These are phyloP conservation scores for Trichomonascus vanleenenianus DNA, from an alignment of 805 yeast genomes.

Conservation along the genomic window DNA sequence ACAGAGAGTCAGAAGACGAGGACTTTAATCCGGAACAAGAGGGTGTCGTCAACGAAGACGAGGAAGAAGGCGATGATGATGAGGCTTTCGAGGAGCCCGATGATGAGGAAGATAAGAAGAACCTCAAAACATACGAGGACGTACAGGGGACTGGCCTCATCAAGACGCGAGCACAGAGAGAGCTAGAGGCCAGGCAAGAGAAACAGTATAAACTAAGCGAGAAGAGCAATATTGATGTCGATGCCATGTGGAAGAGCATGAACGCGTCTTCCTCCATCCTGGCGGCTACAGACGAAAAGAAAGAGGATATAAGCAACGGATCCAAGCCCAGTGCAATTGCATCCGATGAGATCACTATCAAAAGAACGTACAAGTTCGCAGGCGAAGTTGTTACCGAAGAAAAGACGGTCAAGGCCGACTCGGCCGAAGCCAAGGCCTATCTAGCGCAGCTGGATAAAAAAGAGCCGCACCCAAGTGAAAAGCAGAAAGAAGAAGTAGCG, in stretches of 20 bases:
- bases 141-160: conserved; percentile 65
- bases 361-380: conserved; percentile 78
- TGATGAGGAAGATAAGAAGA: conserved; percentile 19
- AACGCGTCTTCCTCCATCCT: conserved; percentile 5
- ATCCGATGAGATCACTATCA: conserved; percentile 55
- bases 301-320: background rate
- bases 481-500: background rate
- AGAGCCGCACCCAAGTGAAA: background rate
- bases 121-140: conserved; percentile 36
- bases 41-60: conserved; percentile 13
- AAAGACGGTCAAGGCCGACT: conserved; percentile 63
- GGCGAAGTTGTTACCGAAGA: conserved; percentile 75
- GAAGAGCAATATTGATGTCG: conserved; percentile 36
- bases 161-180: conserved; percentile 60
- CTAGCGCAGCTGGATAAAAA: conserved; percentile 31
- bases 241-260: conserved; percentile 49
- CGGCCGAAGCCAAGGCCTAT: conserved; percentile 85
- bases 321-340: conserved; percentile 20
- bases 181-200: conserved; percentile 25
- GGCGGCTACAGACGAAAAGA: background rate
- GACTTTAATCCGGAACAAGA: conserved; percentile 41
- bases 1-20: conserved; percentile 50
- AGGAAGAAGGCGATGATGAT: conserved; percentile 29
- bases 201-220: conserved; percentile 24
- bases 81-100: conserved; percentile 33